Evolutionary conservation across 768 basidiomycete genomes (phyloP), one percentile per base, ranked within the genome.

Genomic region (Lactarius sp.): DNA sequence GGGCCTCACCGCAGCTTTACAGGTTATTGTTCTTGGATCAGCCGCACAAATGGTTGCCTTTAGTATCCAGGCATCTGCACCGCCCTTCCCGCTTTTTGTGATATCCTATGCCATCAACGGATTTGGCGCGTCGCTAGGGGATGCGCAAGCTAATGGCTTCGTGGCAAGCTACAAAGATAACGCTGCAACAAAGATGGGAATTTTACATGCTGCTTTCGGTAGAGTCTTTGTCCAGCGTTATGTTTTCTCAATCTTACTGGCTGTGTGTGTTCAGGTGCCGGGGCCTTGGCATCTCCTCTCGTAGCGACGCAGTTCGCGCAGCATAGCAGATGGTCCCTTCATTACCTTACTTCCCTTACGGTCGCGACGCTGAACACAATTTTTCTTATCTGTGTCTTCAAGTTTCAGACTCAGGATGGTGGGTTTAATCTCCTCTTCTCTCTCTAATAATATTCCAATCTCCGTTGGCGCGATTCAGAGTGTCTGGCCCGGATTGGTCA

Each of bases 251-350:
- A 9, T 14, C 16, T 56, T 20, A 9, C 13, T 31, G 33, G 10
- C 18, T 41, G 10, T 34, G 22, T 16, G 22, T 47, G 13, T 18
- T 34, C 42, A 89, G 87, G 88, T 20, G 74, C 80, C 0, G 88
- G 88, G 1, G 88, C 88, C 2, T 75, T 90, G 10, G 77, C 77
- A 8, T 73, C 92, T 0, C 93, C 94, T 3, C 79, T 95, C 18
- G 83, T 87, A 0, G 81, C 92, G 0, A 95, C 94, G 0, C 88
- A 92, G 61, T 94, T 95, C 67, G 78, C 89, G 0, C 82, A 84
- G 60, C 69, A 83, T 27, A 72, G 66, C 0, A 79, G 76, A 39
- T 94, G 92, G 92, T 88, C 85, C 0, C 87, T 88, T 71, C 88
- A 93, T 71, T 94, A 85, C 69, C 78, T 93, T 9, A 76, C 76